Base-by-base conservation (phyloP, 257 asterid genomes). In the Nicotiana knightiana region DNA sequence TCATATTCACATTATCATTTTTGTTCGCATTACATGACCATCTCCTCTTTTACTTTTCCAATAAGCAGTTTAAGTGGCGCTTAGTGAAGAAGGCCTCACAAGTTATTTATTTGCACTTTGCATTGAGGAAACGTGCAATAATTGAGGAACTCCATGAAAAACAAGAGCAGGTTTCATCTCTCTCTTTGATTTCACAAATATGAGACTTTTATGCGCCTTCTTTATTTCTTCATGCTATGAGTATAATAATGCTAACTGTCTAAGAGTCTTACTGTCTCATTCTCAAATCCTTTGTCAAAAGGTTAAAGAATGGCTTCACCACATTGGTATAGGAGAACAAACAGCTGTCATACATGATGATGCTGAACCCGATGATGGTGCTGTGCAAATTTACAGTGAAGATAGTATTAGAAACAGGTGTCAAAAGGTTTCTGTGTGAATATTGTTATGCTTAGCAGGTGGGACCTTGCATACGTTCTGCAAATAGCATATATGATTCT, bases 241-340 rank as follows among this genome's bases (percentile, higher is more conserved):
- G 51, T 73, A 13, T 48, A 58, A 73, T 26, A 7, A 51, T 48
- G 62, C 4, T 3, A 2, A 48, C 81, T 76, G 67, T 84, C 75
- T 77, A 67, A 76, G 57, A 59, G 37, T 71, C 75, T 17, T 75
- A 61, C 81, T 80, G n/a, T 63, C 54, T 81, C n/a, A 9, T 48
- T 7, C 62, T 73, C 79, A 48, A 48, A 73, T 73, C 30, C 62
- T 73, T 43, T 73, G 43, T 51, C 43, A 26, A 51, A 84, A 95
- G 99, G 97, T 93, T 66, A 92, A 88, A 87, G 99, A 95, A 83
- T 94, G 97, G 94, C 91, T 95, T 85, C 97, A 93, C 24, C 82
- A 87, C 89, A 81, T 93, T 77, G 98, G 99, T 84, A 87, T 93
- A 82, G 93, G 93, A 76, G 99, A 95, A 86, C 94, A 95, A 81